A percentile compares a stretch with the other conserved stretches of the same genome.
Evolutionary conservation across 2,329 filamentous ascomycete genomes (phyloP).

Genomic region (Xylogone sp.): DNA sequence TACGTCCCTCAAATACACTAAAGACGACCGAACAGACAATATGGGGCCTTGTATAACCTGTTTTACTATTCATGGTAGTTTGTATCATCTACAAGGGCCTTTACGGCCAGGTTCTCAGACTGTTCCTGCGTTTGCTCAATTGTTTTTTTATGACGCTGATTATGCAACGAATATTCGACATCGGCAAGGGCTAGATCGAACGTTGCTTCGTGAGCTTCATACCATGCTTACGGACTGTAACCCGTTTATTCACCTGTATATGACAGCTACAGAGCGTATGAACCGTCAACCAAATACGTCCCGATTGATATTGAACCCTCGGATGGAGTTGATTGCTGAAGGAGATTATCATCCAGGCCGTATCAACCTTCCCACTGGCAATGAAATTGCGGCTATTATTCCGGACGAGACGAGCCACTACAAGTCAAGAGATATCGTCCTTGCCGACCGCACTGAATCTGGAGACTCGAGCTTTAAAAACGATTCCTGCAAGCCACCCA

Average conservation of each 20-base stretch:
- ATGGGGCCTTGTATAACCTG: neutral
- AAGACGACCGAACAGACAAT: neutral
- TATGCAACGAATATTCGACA: neutral
- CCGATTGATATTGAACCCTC: neutral
- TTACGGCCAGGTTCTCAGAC: neutral
- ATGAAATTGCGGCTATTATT: neutral
- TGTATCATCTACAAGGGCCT: neutral
- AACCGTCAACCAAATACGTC: neutral
- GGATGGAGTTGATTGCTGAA: neutral
- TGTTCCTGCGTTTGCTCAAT: neutral
- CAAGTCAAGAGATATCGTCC: neutral
- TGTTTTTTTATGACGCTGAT: slow-evolving; percentile 2
- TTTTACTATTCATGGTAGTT: slow-evolving; percentile 1
- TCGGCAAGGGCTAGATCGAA: neutral
- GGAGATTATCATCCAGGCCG: neutral
- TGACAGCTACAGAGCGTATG: neutral
- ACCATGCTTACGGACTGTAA: slow-evolving; percentile 1
- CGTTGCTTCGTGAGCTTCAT: neutral
- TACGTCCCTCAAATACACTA: slow-evolving; percentile 1
- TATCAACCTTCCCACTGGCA: neutral
- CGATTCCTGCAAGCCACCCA: neutral
- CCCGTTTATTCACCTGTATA: neutral
- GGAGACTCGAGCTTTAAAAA: neutral
- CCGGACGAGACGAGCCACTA: neutral
- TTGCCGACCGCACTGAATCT: neutral